Evolutionary conservation across 176 grass and related monocot species (phyloP).

Genomic region (Puccinellia tenuiflora): DNA sequence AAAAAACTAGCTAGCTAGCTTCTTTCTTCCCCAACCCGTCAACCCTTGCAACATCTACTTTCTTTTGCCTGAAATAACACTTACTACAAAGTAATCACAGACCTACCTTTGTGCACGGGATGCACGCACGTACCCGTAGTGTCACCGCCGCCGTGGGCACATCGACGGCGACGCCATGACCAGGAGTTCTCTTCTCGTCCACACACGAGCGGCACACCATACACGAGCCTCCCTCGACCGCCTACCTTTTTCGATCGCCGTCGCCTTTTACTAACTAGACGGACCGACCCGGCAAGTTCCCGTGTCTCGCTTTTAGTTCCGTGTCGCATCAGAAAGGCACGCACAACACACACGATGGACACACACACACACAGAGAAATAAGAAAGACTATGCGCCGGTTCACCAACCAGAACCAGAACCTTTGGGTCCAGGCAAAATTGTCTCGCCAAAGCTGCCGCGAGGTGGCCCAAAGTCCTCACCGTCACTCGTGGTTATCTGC

Average conservation of each 20-base stretch:
- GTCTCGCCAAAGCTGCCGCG: not conserved
- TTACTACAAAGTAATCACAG: too few relatives aligned
- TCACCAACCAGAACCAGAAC: not conserved
- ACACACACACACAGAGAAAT: too few relatives aligned
- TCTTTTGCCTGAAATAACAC: too few relatives aligned
- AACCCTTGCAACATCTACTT: too few relatives aligned
- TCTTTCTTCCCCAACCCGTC: too few relatives aligned
- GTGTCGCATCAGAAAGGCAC: conserved; percentile 28
- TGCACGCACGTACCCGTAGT: not conserved
- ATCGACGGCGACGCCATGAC: conserved; percentile 19
- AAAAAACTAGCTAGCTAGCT: too few relatives aligned
- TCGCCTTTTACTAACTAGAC: too few relatives aligned
- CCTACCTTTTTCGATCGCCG: not conserved
- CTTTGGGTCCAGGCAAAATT: not conserved
- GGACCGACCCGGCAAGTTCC: not conserved
- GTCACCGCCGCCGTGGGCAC: not conserved
- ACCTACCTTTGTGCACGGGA: too few relatives aligned
- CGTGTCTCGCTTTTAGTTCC: not conserved
- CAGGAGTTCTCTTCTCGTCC: not conserved
- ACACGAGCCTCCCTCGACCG: not conserved
- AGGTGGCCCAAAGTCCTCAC: too few relatives aligned
- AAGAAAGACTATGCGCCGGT: not conserved
- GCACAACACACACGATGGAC: not conserved
- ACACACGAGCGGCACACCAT: conserved; percentile 7
- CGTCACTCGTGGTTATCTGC: too few relatives aligned